Base-by-base conservation (phyloP, 2,329 filamentous ascomycete species). In the Clonostachys rosea region DNA sequence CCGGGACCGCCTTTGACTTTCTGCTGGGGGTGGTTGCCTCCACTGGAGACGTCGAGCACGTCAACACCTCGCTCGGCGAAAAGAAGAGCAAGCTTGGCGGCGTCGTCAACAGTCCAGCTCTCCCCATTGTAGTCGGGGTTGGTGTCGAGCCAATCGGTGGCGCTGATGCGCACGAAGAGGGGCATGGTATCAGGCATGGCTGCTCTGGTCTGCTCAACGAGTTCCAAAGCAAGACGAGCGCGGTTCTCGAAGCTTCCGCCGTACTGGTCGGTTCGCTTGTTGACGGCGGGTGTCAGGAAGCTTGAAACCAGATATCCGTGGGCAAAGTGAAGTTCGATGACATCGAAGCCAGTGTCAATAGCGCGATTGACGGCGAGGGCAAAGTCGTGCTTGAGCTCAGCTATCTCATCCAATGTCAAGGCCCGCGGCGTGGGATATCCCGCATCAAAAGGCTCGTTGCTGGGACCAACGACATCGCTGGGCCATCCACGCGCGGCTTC, bases 111-210 rank as follows among this genome's bases (percentile, higher is more conserved):
- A 0, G 76, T 86, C 88, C 89, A 94, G 56, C 77, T 81, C 53
- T 83, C 77, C 9, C 73, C 68, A 17, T 73, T 62, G 35, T 71
- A 74, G 9, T 72, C 70, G 2, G 73, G 72, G 43, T 77, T 74
- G 49, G 77, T 71, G 49, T 90, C 84, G 0, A 91, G 74, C 85
- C 86, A 91, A 58, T 92, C 88, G 0, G 83, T 84, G 0, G 83
- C 86, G n/a, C 79, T 84, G 53, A 92, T 78, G 24, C 89, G 80
- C 12, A 89, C 69, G 59, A 91, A 84, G 0, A 92, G 70, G 0
- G 89, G 89, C 79, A 87, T 87, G 2, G 68, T 62, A 8, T 81
- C 68, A 0, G 86, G 86, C 1, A 91, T 85, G 1, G 71, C 75
- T 2, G 72, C 69, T 7, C 89, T 75, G 1, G 80, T 75, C 8